A percentile compares a stretch with the other conserved stretches of the same genome.
Conservation (phyloP, 441 rosid species). For the Oxalis stricta region DNA sequence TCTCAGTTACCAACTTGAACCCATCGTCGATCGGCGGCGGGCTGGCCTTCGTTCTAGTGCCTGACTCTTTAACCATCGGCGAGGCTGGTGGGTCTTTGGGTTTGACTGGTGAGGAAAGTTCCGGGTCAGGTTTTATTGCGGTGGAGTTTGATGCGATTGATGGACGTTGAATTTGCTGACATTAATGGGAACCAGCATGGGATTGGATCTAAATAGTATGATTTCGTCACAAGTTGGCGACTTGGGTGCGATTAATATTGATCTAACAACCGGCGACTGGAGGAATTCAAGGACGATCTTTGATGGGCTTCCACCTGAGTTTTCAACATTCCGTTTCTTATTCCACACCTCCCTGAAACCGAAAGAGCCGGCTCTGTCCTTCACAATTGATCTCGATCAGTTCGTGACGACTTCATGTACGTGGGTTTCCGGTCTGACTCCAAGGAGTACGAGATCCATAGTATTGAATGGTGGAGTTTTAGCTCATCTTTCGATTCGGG, state of each 20-base stretch:
- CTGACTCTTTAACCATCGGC: conserved; percentile 55
- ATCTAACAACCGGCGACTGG: conserved; percentile 78
- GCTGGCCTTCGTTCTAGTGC: conserved; percentile 71
- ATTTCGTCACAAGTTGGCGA: conserved; percentile 57
- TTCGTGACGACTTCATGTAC: conserved; percentile 79
- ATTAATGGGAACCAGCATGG: conserved; percentile 90
- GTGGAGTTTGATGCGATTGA: conserved; percentile 83
- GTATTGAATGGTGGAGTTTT: conserved; percentile 91
- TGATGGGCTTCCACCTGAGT: conserved; percentile 27
- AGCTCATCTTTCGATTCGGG: conserved; percentile 44
- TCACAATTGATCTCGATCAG: conserved; percentile 51
- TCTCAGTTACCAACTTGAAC: conserved; percentile 55
- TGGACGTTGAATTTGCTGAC: conserved; percentile 74
- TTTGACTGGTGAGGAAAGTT: conserved; percentile 17
- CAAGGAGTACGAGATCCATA: conserved; percentile 93
- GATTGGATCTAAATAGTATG: conserved; percentile 72
- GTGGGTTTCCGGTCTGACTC: conserved; percentile 96
- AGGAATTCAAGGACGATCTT: conserved; percentile 75
- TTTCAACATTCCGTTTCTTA: conserved; percentile 55
- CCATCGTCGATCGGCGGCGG: conserved; percentile 96
- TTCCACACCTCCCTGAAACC: conserved; percentile 84
- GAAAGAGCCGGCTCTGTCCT: conserved; percentile 39
- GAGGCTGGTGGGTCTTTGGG: conserved; percentile 70
- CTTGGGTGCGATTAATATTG: conserved; percentile 47
- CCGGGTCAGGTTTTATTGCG: conserved; percentile 50